Base-by-base conservation (phyloP, 2,329 filamentous ascomycete species). In the Aquanectria penicillioides region DNA sequence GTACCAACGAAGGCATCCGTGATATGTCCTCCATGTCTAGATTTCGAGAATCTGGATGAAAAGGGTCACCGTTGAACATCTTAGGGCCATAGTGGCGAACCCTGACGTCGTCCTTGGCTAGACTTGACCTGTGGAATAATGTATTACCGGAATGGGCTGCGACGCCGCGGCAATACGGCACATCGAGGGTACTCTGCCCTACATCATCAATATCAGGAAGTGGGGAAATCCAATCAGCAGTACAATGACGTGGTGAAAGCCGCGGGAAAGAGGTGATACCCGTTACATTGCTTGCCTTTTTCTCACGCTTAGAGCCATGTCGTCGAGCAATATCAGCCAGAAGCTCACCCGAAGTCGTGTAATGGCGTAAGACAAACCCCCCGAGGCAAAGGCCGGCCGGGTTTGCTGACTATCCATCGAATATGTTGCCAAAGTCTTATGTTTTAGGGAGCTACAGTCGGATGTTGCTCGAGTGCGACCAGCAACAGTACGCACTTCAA, bases 181-280 rank as follows among this genome's bases (percentile, higher is more conserved):
- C 64, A 4, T 63, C 52, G 2, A 52, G 37, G 11, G 36, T 22
- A 10, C 23, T 8, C 13, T 33, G 25, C 4, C 51, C 59, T 15
- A 61, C 23, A 3, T 67, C 61, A 12, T 69, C 62, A 2, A 69
- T 43, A 1, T 62, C 59, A 1, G 49, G 47, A 2, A 66, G 65
- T 3, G 73, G 67, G 6, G 59, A 71, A n/a, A 69, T 38, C 72
- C 72, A 74, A 5, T 77, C 75, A 9, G 63, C 57, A 0, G 74
- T 77, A 34, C 69, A 72, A 8, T 73, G 69, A 5, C 74, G 70
- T 9, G 70, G 66, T 9, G 59, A 62, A 8, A 78, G 64, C 20
- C 68, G 65, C 11, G 74, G 74, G 46, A 77, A 78, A 9, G 72
- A 77, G 2, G 69, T 73, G 6, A 77, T 74, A n/a, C 66, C 66